Evolutionary conservation across 2,329 filamentous ascomycete genomes (phyloP), one percentile per base, ranked within the genome.

Genomic region (Calonectria hawksworthii): DNA sequence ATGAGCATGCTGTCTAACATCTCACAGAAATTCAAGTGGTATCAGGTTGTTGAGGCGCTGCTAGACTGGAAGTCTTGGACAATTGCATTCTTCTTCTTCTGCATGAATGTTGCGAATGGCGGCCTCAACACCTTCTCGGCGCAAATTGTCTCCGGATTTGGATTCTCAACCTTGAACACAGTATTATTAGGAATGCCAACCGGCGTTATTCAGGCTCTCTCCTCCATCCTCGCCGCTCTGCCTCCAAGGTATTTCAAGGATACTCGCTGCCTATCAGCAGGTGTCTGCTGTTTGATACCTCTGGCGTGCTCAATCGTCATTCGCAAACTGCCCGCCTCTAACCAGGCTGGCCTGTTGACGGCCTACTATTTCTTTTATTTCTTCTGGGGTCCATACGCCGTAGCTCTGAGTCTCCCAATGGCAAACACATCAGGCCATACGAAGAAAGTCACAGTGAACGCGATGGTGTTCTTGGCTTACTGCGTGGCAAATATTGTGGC

Each of bases 61-160:
- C 70, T 83, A 3, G 90, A 91, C 76, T 87, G 87, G 11, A 90
- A 91, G 80, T 89, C 89, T 0, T 92, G 88, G 89, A 83, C 90
- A 34, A 84, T 91, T 52, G 87, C 89, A 73, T 84, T 84, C 7
- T 85, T 91, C 32, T 85, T 87, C n/a, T 76, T 91, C 4, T 81
- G 88, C 9, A 88, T 85, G 23, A 87, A 89, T 80, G 90, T 91
- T 36, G 89, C 90, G 36, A 92, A 91, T 75, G 90, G 90, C 36
- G 90, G 90, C 28, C 64, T 79, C 38, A 73, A 70, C 23, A 74
- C 73, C 2, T 74, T 76, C 51, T 54, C 67, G 13, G 68, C 52
- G 1, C 47, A 74, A n/a, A 76, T 76, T 26, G 73, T 76, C 44
- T 26, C 61, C 16, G 65, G 61, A 8, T 52, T 74, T 6, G 74